phyloP scores from a whole-genome alignment of 2,329 filamentous ascomycete species.

The Myriosclerotinia curreyana region DNA sequence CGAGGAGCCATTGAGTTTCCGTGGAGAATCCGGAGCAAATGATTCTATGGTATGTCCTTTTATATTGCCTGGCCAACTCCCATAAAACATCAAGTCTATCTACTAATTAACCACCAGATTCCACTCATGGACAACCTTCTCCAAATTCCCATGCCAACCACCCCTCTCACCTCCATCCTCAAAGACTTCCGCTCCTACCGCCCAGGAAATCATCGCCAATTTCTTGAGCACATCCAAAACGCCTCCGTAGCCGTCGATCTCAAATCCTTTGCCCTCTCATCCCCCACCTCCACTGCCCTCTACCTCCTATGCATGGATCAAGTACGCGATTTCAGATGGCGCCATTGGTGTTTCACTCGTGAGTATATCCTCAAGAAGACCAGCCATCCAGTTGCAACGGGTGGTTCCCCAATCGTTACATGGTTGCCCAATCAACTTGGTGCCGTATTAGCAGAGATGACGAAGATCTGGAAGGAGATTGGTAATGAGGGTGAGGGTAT shows the following conservation, averaged over 20 bases:
- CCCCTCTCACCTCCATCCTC: slow-evolving; percentile 83
- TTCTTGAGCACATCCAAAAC: slow-evolving; percentile 68
- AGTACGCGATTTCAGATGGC: slow-evolving; percentile 77
- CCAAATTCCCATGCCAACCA: slow-evolving; percentile 82
- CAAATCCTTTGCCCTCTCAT: slow-evolving; percentile 55
- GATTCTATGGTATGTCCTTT: slow-evolving; percentile 70
- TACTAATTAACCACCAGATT: slow-evolving; percentile 47
- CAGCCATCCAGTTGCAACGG: slow-evolving; percentile 72
- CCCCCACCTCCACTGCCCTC: slow-evolving; percentile 55
- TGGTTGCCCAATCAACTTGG: slow-evolving; percentile 81
- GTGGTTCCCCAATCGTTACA: slow-evolving; percentile 77
- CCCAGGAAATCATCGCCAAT: slow-evolving; percentile 83
- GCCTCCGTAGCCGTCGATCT: slow-evolving; percentile 51
- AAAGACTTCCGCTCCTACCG: slow-evolving; percentile 86
- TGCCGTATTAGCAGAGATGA: slow-evolving; percentile 71
- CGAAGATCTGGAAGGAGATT: slow-evolving; percentile 46
- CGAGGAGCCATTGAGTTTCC: slow-evolving; percentile 73
- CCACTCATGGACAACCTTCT: slow-evolving; percentile 86
- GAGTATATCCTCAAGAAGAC: slow-evolving; percentile 83
- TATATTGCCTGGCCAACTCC: neutral
- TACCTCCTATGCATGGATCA: slow-evolving; percentile 68
- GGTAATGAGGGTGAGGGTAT: slow-evolving; percentile 31
- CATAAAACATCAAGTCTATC: neutral
- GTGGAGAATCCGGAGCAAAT: slow-evolving; percentile 90
- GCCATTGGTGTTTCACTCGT: slow-evolving; percentile 81